Conservation (phyloP, 805 yeast species). For the Cyberlindnera subsufficiens region DNA sequence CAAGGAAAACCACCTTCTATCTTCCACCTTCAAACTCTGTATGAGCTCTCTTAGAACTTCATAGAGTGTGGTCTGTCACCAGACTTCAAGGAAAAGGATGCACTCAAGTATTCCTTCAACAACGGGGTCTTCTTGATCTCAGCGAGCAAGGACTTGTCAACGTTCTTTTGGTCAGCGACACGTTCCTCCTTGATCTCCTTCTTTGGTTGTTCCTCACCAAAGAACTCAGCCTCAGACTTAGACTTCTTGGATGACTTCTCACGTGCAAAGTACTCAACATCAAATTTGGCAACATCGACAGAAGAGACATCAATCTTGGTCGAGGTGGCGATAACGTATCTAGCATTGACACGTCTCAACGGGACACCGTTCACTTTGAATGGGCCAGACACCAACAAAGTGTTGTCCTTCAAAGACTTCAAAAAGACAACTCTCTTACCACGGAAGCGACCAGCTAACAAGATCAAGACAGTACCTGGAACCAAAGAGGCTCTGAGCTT, state of each 20-base stretch:
- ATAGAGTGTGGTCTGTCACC: constrained; percentile 98
- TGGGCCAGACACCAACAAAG: constrained; percentile 95
- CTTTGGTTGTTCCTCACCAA: constrained; percentile 66
- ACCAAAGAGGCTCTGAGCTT: constrained; percentile 92
- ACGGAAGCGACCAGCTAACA: constrained; percentile 99
- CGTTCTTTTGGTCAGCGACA: constrained; percentile 92
- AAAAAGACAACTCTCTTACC: constrained; percentile 99
- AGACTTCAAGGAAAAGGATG: constrained; percentile 93
- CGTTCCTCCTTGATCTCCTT: constrained; percentile 92
- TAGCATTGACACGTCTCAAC: constrained; percentile 97
- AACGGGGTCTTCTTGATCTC: constrained; percentile 97
- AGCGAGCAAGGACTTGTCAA: constrained; percentile 86
- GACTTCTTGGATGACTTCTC: constrained; percentile 79
- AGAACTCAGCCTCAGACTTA: constrained; percentile 90
- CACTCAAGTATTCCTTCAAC: constrained; percentile 92
- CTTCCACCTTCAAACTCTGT: not conserved
- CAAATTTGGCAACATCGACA: constrained; percentile 86
- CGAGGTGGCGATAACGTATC: constrained; percentile 98
- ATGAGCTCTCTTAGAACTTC: constrained; percentile 64
- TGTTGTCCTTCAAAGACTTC: constrained; percentile 96
- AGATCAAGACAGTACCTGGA: constrained; percentile 96
- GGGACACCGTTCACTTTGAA: constrained; percentile 99
- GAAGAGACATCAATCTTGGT: constrained; percentile 78
- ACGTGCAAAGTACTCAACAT: constrained; percentile 93
- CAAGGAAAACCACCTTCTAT: not conserved